phyloP scores from a whole-genome alignment of 2,329 filamentous ascomycete species.

The Penicillium hordei region DNA sequence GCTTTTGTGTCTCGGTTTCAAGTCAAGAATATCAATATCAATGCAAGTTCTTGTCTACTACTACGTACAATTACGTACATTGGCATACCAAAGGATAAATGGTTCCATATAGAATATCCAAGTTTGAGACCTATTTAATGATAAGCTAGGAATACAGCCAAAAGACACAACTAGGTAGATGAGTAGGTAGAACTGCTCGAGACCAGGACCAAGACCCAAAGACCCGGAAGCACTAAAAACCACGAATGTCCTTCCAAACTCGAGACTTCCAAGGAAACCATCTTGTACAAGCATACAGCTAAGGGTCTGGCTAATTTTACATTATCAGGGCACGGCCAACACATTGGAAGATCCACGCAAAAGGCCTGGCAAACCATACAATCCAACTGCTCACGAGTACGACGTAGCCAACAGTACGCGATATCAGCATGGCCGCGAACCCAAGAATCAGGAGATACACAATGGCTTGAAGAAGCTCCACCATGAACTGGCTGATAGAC shows the following conservation, averaged over 20 bases:
- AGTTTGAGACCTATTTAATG: not conserved
- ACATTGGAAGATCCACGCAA: slow-evolving; percentile 33
- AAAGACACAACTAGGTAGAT: not conserved
- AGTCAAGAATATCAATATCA: not conserved
- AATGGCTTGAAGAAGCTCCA: slow-evolving; percentile 35
- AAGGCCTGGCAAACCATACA: slow-evolving; percentile 37
- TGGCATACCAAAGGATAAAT: not conserved
- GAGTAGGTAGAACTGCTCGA: not conserved
- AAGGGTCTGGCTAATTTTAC: slow-evolving; percentile 12
- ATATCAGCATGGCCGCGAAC: slow-evolving; percentile 33
- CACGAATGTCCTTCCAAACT: not conserved
- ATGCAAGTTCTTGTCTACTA: not conserved
- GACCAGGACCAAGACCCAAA: not conserved
- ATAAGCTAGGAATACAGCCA: slow-evolving; percentile 1
- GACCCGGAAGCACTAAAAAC: not conserved
- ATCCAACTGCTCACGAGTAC: slow-evolving; percentile 39
- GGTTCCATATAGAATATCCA: not conserved
- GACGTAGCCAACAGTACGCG: slow-evolving; percentile 33
- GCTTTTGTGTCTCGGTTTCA: not conserved
- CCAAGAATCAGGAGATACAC: slow-evolving; percentile 37
- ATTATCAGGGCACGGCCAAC: slow-evolving; percentile 29
- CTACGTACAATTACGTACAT: not conserved
- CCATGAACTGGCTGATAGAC: slow-evolving; percentile 29
- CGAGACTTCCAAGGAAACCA: not conserved
- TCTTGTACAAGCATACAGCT: not conserved